Base-by-base conservation (phyloP, 2,329 filamentous ascomycete species). In the Penicillium paneum region DNA sequence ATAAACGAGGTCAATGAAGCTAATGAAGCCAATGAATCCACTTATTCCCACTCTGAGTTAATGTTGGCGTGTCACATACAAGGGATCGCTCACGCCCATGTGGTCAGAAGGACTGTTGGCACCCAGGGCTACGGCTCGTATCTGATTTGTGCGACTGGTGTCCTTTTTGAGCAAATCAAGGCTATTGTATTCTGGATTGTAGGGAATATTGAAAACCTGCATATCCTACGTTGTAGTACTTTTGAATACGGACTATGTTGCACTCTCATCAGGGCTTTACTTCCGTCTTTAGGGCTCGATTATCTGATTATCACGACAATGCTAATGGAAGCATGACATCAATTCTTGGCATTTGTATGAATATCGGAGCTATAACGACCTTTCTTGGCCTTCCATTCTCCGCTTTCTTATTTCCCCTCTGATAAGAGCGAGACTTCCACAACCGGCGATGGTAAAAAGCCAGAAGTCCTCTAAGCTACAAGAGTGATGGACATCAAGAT, bases 11-110 rank as follows among this genome's bases (percentile, higher is more conserved):
- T 17, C 41, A 21, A 43, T 29, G 10, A 19, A 15, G 8, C 3
- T 21, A 39, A 29, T 13, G 0, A 13, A 13, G 13, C 29, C 29
- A 31, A 13, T 31, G 29, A 17, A 8, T 21, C 12, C 29, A 11
- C 2, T 47, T 19, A 26, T 45, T 46, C 41, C 49, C 49, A 39
- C 28, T 39, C 29, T 21, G 28, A 34, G 35, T 34, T 41, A 35
- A 32, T 50, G 45, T 28, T 42, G 44, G 50, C 44, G 29, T 40
- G 31, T 53, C 38, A 49, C 38, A 49, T 29, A 21, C 32, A 40
- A 39, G n/a, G 49, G 21, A 39, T 45, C 28, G 24, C 32, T 29
- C 55, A 43, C 42, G 42, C 36, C 58, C 58, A 58, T 60, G 56
- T 60, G 56, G 58, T 47, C 44, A 42, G 50, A 57, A 38, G 42